Percentiles rank a stretch among this genome's conserved stretches.
phyloP scores from a whole-genome alignment of 2,329 filamentous ascomycete genomes.

The Fusarium sp. region DNA sequence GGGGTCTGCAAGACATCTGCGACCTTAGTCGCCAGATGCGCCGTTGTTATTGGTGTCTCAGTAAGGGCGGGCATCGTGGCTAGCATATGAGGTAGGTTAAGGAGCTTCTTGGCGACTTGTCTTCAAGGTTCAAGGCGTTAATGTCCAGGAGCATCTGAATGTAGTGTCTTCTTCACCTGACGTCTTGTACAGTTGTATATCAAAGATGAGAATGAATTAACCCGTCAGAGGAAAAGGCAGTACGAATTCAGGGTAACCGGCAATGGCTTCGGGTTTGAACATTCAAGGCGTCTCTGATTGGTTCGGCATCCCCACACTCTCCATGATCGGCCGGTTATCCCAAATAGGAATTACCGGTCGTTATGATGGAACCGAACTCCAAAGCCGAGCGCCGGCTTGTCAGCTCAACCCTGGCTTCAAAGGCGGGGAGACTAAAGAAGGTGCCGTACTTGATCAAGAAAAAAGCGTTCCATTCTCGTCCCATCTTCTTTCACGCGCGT shows the following conservation, averaged over 20 bases:
- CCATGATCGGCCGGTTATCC: neutral
- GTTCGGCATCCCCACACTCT: neutral
- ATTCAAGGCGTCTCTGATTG: neutral
- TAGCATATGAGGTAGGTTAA: neutral
- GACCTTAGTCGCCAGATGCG: neutral
- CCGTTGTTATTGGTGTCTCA: slow-evolving; percentile 25
- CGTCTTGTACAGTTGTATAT: neutral
- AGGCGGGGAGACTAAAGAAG: neutral
- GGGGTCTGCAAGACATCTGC: slow-evolving; percentile 13
- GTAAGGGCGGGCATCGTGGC: slow-evolving; percentile 29
- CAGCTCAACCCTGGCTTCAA: neutral
- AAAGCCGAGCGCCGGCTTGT: neutral
- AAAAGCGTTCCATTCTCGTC: neutral
- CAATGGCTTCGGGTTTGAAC: neutral
- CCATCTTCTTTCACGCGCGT: neutral
- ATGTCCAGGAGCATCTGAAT: neutral
- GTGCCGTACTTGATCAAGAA: neutral
- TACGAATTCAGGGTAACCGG: neutral
- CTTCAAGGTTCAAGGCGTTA: neutral
- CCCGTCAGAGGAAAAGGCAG: neutral
- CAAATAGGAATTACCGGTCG: neutral
- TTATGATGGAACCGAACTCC: neutral
- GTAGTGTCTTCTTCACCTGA: neutral
- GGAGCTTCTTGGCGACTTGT: neutral
- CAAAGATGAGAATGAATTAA: neutral